Evolutionary conservation across 2,329 filamentous ascomycete species (phyloP).

Genomic region (Aspergillus brasiliensis): DNA sequence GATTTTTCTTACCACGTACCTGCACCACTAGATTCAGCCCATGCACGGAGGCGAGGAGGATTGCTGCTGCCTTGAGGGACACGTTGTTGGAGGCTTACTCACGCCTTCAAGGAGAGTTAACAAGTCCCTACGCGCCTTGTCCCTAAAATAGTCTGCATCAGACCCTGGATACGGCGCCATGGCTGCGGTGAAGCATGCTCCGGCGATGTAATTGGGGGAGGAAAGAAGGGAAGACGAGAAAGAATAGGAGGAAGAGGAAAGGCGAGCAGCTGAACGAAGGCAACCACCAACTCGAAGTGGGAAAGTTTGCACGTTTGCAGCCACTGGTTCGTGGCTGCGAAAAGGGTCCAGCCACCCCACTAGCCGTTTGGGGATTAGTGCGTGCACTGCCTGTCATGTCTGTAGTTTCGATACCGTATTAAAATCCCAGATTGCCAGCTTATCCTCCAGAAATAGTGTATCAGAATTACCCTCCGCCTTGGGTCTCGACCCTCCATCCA

Average conservation of each 20-base stretch:
- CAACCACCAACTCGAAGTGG: constrained; percentile 2
- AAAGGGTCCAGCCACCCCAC: constrained; percentile 19
- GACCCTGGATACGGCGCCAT: constrained; percentile 49
- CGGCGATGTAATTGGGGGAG: constrained; percentile 6
- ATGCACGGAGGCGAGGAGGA: constrained; percentile 14
- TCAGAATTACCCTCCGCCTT: constrained; percentile 13
- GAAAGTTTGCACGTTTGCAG: constrained; percentile 11
- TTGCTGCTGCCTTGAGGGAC: constrained; percentile 8
- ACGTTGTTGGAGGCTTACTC: constrained; percentile 57
- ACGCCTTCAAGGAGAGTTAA: constrained; percentile 91
- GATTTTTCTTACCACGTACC: constrained; percentile 98
- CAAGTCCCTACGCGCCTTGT: constrained; percentile 77
- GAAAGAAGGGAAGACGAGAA: constrained; percentile 5
- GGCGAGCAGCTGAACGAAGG: constrained; percentile 14
- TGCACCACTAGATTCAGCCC: constrained; percentile 45
- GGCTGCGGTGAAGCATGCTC: constrained; percentile 25
- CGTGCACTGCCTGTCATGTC: constrained; percentile 15
- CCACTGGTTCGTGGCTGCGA: constrained; percentile 10
- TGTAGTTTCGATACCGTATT: constrained; percentile 14
- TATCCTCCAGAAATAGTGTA: constrained; percentile 2
- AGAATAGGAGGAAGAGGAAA: constrained; percentile 9
- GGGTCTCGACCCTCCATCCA: constrained; percentile 19
- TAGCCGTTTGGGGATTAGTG: constrained; percentile 25
- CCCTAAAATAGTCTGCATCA: constrained; percentile 50
- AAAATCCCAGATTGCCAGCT: background rate